Conservation (phyloP, 139 green algal species). For the Pleodorina starrii region DNA sequence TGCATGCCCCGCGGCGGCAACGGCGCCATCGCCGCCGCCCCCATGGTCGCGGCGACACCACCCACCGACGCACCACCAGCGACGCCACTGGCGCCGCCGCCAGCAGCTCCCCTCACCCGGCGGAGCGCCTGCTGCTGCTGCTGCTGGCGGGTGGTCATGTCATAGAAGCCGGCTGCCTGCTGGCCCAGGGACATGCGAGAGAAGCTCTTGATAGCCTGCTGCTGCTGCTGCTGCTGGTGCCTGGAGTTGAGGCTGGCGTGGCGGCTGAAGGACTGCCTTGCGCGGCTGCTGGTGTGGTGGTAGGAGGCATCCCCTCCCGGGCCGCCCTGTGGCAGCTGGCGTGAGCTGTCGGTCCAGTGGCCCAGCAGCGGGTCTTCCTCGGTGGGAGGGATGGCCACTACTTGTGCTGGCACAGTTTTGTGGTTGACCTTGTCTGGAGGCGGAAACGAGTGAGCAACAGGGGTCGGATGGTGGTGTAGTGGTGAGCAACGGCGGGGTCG, state of each 20-base stretch:
- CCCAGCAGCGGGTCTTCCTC: not conserved
- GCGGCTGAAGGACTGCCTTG: not conserved
- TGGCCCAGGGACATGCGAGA: not conserved
- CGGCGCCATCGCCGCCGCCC: too few relatives aligned
- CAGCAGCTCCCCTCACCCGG: not conserved
- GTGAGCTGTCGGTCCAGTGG: not conserved
- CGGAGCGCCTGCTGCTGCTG: not conserved
- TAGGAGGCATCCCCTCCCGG: not conserved
- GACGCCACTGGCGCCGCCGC: not conserved
- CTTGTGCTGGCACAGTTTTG: not conserved
- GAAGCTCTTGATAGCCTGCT: not conserved
- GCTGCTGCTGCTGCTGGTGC: not conserved
- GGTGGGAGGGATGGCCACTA: not conserved
- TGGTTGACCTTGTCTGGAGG: not conserved
- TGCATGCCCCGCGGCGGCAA: too few relatives aligned
- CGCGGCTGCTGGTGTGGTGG: not conserved
- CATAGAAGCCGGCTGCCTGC: not conserved
- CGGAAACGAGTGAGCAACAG: too few relatives aligned
- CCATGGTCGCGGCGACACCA: too few relatives aligned
- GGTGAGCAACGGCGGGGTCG: too few relatives aligned
- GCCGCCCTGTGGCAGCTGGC: not conserved
- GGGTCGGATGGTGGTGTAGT: too few relatives aligned
- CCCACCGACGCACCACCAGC: not conserved
- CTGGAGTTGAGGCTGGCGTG: not conserved
- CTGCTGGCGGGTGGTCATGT: not conserved